These are phyloP conservation scores for Jacaranda copaia DNA, from an alignment of 257 asterid species.

Conservation along the genomic window DNA sequence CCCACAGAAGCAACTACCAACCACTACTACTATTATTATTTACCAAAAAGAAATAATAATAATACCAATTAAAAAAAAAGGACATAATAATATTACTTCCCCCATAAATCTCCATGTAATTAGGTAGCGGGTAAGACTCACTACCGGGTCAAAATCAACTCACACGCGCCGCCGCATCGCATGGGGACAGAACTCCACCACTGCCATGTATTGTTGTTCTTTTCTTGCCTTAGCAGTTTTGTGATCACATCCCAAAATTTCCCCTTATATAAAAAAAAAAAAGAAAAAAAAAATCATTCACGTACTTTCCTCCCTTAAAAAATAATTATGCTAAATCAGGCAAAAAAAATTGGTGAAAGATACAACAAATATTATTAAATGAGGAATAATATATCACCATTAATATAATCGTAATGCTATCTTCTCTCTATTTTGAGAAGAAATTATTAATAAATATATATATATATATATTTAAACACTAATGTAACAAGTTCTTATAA, in stretches of 20 bases:
- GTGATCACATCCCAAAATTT: neutral
- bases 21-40: neutral
- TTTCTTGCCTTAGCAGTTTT: slow-evolving; percentile 39
- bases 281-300: neutral
- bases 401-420: too few species aligned
- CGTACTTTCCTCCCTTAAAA: too few species aligned
- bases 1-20: slow-evolving; percentile 33
- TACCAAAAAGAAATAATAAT: slow-evolving; percentile 20
- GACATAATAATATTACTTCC: slow-evolving; percentile 12
- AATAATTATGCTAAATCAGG: neutral
- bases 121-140: slow-evolving; percentile 16
- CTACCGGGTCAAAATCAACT: neutral
- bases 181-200: neutral
- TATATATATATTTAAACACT: too few species aligned
- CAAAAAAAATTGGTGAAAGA: neutral
- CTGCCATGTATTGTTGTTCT: neutral
- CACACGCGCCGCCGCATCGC: slow-evolving; percentile 13
- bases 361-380: neutral
- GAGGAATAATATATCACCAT: too few species aligned
- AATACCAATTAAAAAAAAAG: neutral
- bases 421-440: too few species aligned
- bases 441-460: too few species aligned
- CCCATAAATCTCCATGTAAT: slow-evolving; percentile 8
- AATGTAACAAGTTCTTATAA: too few species aligned
- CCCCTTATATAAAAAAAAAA: too few species aligned